A percentile compares a stretch with the other conserved stretches of the same genome.
phyloP scores from a whole-genome alignment of 805 yeast species.

The Starmerella potacharoeniae region DNA sequence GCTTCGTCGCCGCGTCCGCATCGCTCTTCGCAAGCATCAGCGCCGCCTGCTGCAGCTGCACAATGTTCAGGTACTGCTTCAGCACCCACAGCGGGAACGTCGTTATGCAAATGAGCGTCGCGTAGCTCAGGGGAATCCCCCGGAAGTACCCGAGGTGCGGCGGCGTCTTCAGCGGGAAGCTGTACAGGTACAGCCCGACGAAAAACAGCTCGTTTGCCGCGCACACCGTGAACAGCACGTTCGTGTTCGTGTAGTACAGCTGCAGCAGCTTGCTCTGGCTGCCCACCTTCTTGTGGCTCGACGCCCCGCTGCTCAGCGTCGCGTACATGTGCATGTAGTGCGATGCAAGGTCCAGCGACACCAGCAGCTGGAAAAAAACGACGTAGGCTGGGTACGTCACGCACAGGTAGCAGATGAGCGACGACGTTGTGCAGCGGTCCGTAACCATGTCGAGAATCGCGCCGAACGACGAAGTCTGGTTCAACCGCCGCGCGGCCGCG shows the following conservation, averaged over 20 bases:
- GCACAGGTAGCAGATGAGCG: slow-evolving; percentile 78
- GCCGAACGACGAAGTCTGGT: slow-evolving; percentile 86
- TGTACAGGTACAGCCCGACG: slow-evolving; percentile 71
- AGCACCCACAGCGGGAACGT: slow-evolving; percentile 81
- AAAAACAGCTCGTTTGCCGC: slow-evolving; percentile 89
- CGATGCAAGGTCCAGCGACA: slow-evolving; percentile 71
- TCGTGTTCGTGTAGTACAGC: slow-evolving; percentile 77
- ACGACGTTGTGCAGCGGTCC: slow-evolving; percentile 91
- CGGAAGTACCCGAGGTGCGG: slow-evolving; percentile 31
- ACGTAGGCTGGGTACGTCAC: slow-evolving; percentile 63
- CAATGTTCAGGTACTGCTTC: slow-evolving; percentile 80
- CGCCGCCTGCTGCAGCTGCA: slow-evolving; percentile 83
- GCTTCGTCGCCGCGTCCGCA: slow-evolving; percentile 39
- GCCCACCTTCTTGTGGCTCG: slow-evolving; percentile 74
- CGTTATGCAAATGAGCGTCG: slow-evolving; percentile 44
- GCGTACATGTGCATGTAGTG: slow-evolving; percentile 99
- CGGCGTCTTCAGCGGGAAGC: slow-evolving; percentile 41
- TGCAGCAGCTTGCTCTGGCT: slow-evolving; percentile 61
- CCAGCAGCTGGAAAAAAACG: slow-evolving; percentile 67
- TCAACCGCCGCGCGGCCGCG: slow-evolving; percentile 75
- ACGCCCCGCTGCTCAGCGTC: slow-evolving; percentile 63
- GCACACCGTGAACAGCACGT: slow-evolving; percentile 76
- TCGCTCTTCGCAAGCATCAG: slow-evolving; percentile 66
- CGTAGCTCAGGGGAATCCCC: slow-evolving; percentile 40
- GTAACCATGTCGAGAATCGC: slow-evolving; percentile 98